These are phyloP conservation scores for Sarocladium oryzae DNA, from an alignment of 2,329 filamentous ascomycete genomes.

Conservation along the genomic window DNA sequence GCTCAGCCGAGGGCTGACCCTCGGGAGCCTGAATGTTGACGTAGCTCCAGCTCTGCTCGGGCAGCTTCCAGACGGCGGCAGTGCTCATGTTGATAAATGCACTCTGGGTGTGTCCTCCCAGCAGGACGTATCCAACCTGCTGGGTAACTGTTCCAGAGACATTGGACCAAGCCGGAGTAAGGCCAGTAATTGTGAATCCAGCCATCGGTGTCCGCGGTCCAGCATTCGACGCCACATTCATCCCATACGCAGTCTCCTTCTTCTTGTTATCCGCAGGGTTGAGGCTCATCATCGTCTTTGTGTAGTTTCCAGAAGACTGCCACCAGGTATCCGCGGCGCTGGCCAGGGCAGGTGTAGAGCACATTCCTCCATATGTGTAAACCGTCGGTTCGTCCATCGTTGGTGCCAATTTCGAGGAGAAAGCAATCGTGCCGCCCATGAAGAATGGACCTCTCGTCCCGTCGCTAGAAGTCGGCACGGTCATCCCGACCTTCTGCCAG, in stretches of 20 bases:
- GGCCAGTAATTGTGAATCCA: constrained; percentile 74
- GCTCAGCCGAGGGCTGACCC: constrained; percentile 8
- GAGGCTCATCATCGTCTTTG: constrained; percentile 70
- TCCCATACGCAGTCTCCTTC: constrained; percentile 23
- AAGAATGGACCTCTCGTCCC: constrained; percentile 36
- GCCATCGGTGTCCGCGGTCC: constrained; percentile 74
- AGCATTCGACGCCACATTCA: constrained; percentile 34
- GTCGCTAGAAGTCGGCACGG: constrained; percentile 14
- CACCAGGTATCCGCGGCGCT: constrained; percentile 38
- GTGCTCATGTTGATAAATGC: constrained; percentile 96
- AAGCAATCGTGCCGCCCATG: constrained; percentile 55
- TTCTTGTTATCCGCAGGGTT: constrained; percentile 33
- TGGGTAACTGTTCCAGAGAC: constrained; percentile 59
- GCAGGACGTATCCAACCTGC: constrained; percentile 69
- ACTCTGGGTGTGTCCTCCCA: constrained; percentile 75
- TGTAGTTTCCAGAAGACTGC: constrained; percentile 68
- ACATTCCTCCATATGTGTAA: constrained; percentile 90
- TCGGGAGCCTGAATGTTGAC: constrained; percentile 51
- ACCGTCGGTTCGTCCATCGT: constrained; percentile 47
- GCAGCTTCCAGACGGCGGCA: constrained; percentile 78
- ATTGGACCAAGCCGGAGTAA: constrained; percentile 65
- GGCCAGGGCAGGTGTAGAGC: constrained; percentile 39
- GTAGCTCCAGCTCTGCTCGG: constrained; percentile 82
- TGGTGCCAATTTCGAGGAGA: constrained; percentile 54
- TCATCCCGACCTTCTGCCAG: constrained; percentile 18